A percentile compares a stretch with the other conserved stretches of the same genome.
phyloP scores from a whole-genome alignment of 768 basidiomycete genomes.

The Hirschioporus abietinus region DNA sequence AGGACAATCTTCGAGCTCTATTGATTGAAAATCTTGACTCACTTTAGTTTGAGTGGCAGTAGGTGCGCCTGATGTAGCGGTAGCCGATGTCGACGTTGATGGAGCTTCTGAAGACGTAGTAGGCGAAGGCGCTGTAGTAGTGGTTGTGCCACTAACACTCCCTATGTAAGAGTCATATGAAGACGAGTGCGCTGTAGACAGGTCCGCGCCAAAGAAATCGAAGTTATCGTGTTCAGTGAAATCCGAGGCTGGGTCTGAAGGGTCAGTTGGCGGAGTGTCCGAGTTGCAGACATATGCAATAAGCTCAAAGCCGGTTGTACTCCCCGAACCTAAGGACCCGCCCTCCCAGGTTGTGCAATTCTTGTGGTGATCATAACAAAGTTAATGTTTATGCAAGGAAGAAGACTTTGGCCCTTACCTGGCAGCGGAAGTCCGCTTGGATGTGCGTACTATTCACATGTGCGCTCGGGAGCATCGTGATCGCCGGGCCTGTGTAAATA shows the following conservation, averaged over 20 bases:
- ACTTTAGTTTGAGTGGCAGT: constrained; percentile 16
- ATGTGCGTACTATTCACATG: constrained; percentile 21
- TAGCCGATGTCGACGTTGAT: neutral
- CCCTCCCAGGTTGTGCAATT: constrained; percentile 26
- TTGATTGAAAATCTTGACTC: constrained; percentile 12
- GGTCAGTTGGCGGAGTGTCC: constrained; percentile 19
- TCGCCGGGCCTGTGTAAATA: constrained; percentile 20
- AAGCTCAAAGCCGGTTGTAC: constrained; percentile 19
- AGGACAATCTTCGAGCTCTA: too few relatives aligned
- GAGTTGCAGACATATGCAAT: constrained; percentile 23
- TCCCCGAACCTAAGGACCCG: constrained; percentile 19
- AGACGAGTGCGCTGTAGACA: constrained; percentile 19
- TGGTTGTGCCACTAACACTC: constrained; percentile 4
- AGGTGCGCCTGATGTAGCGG: neutral
- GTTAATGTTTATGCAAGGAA: too few relatives aligned
- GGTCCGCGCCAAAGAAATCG: constrained; percentile 23
- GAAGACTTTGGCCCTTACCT: constrained; percentile 14
- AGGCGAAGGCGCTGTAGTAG: neutral
- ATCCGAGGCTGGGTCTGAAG: constrained; percentile 21
- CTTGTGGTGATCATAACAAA: too few relatives aligned
- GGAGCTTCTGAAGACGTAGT: constrained; percentile 1
- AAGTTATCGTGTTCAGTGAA: constrained; percentile 25
- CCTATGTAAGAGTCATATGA: constrained; percentile 18
- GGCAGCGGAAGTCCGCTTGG: constrained; percentile 25
- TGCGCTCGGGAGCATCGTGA: constrained; percentile 22